Evolutionary conservation across 108 stramenopile genomes (phyloP).

Genomic region (Discostella stelligeroides): DNA sequence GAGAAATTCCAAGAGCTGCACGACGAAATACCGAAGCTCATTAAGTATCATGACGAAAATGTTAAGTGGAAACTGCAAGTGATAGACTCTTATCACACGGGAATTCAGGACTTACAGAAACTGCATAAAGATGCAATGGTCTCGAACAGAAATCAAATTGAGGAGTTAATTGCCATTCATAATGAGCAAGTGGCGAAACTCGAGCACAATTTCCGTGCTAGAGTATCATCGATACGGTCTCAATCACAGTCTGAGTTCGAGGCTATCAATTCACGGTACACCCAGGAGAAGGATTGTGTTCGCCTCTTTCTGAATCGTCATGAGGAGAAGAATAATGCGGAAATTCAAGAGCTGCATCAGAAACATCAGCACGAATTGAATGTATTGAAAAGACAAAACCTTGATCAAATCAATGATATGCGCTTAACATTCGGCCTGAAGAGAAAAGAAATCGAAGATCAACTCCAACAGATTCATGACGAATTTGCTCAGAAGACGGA

Average conservation of each 20-base stretch:
- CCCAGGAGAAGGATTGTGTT: conserved; percentile 18
- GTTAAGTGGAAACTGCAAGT: conserved; percentile 30
- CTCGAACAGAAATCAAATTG: conserved; percentile 34
- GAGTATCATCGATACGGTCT: conserved; percentile 24
- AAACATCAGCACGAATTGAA: conserved; percentile 41
- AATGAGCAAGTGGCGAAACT: conserved; percentile 37
- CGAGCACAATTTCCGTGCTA: conserved; percentile 33
- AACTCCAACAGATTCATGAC: conserved; percentile 29
- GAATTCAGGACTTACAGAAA: conserved; percentile 34
- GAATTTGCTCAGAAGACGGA: conserved; percentile 41
- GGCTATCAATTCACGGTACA: conserved; percentile 25
- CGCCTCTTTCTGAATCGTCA: conserved; percentile 27
- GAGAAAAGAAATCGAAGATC: conserved; percentile 31
- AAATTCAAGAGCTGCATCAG: conserved; percentile 19
- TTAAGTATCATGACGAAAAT: conserved; percentile 40
- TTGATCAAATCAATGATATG: conserved; percentile 26
- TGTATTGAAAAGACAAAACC: conserved; percentile 34
- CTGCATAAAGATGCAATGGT: conserved; percentile 34
- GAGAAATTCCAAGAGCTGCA: conserved; percentile 49
- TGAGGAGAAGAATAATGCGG: conserved; percentile 13
- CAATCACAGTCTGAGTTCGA: conserved; percentile 23
- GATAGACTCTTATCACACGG: conserved; percentile 30
- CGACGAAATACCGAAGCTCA: conserved; percentile 33
- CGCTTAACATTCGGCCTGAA: conserved; percentile 28
- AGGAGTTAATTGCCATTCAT: conserved; percentile 37